Evolutionary conservation across 2,329 filamentous ascomycete genomes (phyloP), one percentile per base, ranked within the genome.

Genomic region (Fusarium longipes): DNA sequence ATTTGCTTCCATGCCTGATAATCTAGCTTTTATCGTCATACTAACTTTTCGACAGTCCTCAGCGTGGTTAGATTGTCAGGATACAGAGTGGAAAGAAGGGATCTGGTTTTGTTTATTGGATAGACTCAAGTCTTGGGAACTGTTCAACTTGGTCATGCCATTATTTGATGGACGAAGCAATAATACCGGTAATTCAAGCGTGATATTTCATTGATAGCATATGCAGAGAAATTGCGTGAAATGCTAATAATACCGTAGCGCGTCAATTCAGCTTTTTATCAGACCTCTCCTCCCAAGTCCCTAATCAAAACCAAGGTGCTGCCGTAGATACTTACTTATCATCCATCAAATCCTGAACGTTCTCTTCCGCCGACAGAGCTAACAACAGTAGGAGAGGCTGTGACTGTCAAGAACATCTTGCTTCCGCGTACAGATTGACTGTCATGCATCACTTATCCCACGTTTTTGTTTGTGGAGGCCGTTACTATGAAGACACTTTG

Each of bases 401-500:
- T 57, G 5, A 36, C 42, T 29, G 29, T 39, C 7, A 36, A 53
- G 8, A 30, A 33, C 6, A 25, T 45, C 14, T 18, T n/a, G 10
- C 24, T 27, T 14, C 44, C 35, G n/a, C 57, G 30, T 18, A 32
- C 27, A 8, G 14, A 42, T 7, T 20, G 25, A 24, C 25, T 29
- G 22, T 50, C 24, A 10, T 14, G 38, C 32, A 6, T 67, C 38
- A 18, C 56, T 55, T 5, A 52, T 20, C 30, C 48, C 51, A 18
- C 25, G 33, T 5, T 53, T 49, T 11, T 43, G 40, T 40, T 63
- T 70, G 36, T 67, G 50, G 25, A 68, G 60, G 17, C 17, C 44
- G 11, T 29, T 50, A 22, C 67, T 51, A 27, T 81, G 79, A 48
- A 83, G 73, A 64, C 77, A 80, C 73, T 81, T 81, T 14, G 80